These are phyloP conservation scores for Knoxdaviesia capensis DNA, from an alignment of 2,329 filamentous ascomycete species.

Conservation along the genomic window DNA sequence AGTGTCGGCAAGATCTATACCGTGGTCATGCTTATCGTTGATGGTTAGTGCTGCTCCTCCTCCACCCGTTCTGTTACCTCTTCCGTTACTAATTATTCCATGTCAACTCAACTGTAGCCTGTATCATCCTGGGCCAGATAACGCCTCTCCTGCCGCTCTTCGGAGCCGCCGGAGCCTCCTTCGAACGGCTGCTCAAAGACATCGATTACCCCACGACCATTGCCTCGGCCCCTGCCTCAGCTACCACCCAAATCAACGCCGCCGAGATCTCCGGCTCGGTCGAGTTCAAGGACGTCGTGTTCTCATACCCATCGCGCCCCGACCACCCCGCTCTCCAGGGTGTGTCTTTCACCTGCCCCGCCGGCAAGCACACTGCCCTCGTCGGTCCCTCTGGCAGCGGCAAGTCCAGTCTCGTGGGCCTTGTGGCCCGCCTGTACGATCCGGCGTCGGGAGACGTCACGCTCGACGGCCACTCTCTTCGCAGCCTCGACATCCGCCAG, in stretches of 20 bases:
- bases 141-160: slow-evolving; percentile 43
- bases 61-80: neutral
- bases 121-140: slow-evolving; percentile 40
- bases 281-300: slow-evolving; percentile 20
- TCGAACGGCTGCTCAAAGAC: slow-evolving; percentile 34
- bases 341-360: slow-evolving; percentile 25
- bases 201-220: slow-evolving; percentile 30
- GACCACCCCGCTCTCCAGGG: slow-evolving; percentile 20
- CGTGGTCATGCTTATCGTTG: slow-evolving; percentile 42
- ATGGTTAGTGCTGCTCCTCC: slow-evolving; percentile 18
- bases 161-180: slow-evolving; percentile 35
- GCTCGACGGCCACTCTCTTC: slow-evolving; percentile 26
- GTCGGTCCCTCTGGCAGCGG: slow-evolving; percentile 38
- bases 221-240: slow-evolving; percentile 15
- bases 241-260: neutral
- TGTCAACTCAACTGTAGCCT: slow-evolving; percentile 15
- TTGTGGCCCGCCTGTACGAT: slow-evolving; percentile 37
- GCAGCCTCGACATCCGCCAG: slow-evolving; percentile 22
- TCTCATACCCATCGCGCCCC: slow-evolving; percentile 22
- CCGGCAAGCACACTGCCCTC: slow-evolving; percentile 30
- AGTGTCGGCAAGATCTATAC: slow-evolving; percentile 34
- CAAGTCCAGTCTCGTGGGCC: slow-evolving; percentile 33
- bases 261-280: slow-evolving; percentile 18
- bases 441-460: slow-evolving; percentile 25
- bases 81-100: no score